Evolutionary conservation across 1,139 yeast species (phyloP).

Genomic region (Petasospora rhodanensis): DNA sequence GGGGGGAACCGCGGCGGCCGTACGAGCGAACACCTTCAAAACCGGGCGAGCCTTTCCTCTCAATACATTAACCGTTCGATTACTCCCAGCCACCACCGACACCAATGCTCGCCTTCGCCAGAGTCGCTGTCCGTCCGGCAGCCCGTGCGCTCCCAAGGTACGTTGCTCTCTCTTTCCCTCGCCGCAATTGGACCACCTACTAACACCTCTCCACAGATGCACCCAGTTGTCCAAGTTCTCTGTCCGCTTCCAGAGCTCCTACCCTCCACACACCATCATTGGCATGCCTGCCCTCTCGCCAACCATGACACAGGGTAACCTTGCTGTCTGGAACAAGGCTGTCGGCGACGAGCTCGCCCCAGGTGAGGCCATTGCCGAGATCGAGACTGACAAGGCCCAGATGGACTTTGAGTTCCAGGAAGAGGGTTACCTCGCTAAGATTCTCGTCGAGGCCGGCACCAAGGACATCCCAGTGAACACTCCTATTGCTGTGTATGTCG

Average conservation of each 20-base stretch:
- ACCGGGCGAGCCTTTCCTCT: no score
- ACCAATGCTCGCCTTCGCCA: conserved; percentile 9
- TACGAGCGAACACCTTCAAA: no score
- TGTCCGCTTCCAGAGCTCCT: conserved; percentile 35
- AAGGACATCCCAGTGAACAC: conserved; percentile 83
- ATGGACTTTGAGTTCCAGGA: conserved; percentile 99
- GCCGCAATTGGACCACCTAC: neutral
- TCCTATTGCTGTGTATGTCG: conserved; percentile 96
- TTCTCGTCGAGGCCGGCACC: conserved; percentile 65
- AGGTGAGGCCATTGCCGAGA: conserved; percentile 94
- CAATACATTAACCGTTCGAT: no score
- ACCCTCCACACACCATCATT: conserved; percentile 60
- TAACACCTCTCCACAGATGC: conserved; percentile 9
- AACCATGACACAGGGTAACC: conserved; percentile 94
- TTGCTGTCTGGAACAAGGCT: conserved; percentile 82
- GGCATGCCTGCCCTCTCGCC: conserved; percentile 90
- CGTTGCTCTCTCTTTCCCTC: neutral
- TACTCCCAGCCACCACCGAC: conserved; percentile 1
- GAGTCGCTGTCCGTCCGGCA: conserved; percentile 12
- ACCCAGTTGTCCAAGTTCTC: conserved; percentile 11
- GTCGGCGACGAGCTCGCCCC: conserved; percentile 85
- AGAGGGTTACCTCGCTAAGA: conserved; percentile 85
- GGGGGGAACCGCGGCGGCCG: no score
- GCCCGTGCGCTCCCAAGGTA: conserved; percentile 15
- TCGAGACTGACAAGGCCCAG: conserved; percentile 97